Evolutionary conservation across 176 grass and related monocot genomes (phyloP), one percentile per base, ranked within the genome.

Genomic region (Guadua angustifolia): DNA sequence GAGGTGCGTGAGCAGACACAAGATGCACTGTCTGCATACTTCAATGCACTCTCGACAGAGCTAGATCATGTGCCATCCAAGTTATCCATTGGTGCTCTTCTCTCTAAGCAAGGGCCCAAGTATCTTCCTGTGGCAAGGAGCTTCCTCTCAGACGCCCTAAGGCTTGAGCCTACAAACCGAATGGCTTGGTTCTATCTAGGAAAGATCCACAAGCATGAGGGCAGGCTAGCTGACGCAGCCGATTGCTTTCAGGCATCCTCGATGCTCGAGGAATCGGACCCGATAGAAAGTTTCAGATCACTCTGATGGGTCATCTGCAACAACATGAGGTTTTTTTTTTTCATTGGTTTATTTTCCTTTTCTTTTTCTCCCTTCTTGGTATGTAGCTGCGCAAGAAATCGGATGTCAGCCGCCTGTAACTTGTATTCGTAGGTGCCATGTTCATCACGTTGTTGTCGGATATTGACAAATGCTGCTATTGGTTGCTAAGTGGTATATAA

Each of bases 191-290:
- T 90, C 88, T 87, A 95, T 88, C 79, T 99, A 46, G 97, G 97
- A n/a, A 82, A 94, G 83, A 89, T 99, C 26, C 93, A 99, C 73
- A 85, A 79, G 79, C 89, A 92, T 3, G 97, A 95, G 11, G 88
- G 93, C 66, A 94, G 91, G 80, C 18, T 85, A 78, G 70, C 76
- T 67, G 97, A 99, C 2, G 97, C 97, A 4, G 93, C 93, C 0
- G 97, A 99, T 52, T 99, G 93, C 81, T 99, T 99, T 74, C 97
- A 95, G 77, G 97, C 91, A 0, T 93, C 97, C 61, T 86, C 85
- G 0, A 88, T 99, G 93, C 86, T 99, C 1, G 93, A 94, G 75
- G 97, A 99, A 70, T 92, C 93, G 14, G 86, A 95, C 67, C 93
- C 97, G 60, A 76, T 99, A 66, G 93, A 99, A 82, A 95, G 86